phyloP scores from a whole-genome alignment of 768 basidiomycete species.

The Xerocomellus chrysenteron region DNA sequence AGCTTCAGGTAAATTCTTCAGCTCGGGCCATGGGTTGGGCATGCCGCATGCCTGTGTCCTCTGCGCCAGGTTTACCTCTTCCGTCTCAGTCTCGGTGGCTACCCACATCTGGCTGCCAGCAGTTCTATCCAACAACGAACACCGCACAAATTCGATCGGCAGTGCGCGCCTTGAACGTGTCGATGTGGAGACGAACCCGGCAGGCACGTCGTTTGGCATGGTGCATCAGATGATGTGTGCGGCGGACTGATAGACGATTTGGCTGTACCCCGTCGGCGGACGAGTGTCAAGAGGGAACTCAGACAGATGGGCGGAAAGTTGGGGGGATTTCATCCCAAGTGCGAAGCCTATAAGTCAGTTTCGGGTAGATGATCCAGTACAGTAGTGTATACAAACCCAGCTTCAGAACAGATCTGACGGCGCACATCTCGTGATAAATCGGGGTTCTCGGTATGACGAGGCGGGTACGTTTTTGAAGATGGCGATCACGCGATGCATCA shows the following conservation, averaged over 20 bases:
- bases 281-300: constrained; percentile 29
- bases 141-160: constrained; percentile 17
- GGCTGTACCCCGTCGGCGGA: constrained; percentile 37
- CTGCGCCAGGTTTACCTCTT: background rate
- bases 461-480: no score
- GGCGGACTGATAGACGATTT: constrained; percentile 40
- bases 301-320: no score
- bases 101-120: background rate
- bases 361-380: no score
- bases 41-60: background rate
- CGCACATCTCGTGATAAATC: no score
- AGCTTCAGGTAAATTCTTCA: background rate
- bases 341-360: no score
- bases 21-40: background rate
- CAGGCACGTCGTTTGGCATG: constrained; percentile 51
- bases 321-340: no score
- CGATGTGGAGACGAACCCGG: constrained; percentile 43
- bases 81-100: background rate
- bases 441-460: no score
- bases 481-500: no score
- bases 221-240: constrained; percentile 35
- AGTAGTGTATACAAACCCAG: no score
- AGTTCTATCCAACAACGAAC: background rate
- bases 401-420: no score
- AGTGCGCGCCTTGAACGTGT: constrained; percentile 39